Evolutionary conservation across 1,284 basidiomycete species (phyloP).

Genomic region (Ganoderma meredithae): DNA sequence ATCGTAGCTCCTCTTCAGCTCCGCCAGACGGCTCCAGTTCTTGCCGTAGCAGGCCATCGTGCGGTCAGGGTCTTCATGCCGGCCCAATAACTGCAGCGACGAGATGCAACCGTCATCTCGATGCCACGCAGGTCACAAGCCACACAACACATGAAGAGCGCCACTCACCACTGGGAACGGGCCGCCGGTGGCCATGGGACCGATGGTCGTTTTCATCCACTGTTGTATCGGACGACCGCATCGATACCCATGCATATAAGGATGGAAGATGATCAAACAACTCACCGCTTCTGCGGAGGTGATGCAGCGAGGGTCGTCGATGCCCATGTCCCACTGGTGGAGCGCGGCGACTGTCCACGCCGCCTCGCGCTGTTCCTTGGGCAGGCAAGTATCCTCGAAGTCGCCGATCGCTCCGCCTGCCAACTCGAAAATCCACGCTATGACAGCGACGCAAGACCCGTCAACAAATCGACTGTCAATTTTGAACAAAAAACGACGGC

Average conservation of each 20-base stretch:
- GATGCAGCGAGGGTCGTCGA: conserved; percentile 82
- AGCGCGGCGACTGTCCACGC: conserved; percentile 88
- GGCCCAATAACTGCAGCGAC: conserved; percentile 73
- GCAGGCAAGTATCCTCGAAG: conserved; percentile 76
- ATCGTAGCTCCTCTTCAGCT: conserved; percentile 79
- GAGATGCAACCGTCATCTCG: not conserved
- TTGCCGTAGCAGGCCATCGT: conserved; percentile 74
- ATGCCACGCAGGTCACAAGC: not conserved
- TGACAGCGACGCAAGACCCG: too few relatives aligned
- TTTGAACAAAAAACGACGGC: not conserved
- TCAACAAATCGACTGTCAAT: too few relatives aligned
- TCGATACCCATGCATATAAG: too few relatives aligned
- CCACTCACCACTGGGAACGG: conserved; percentile 82
- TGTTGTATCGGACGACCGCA: conserved; percentile 45
- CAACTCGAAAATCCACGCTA: conserved; percentile 91
- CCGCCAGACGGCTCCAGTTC: conserved; percentile 74
- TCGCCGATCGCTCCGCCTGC: conserved; percentile 85
- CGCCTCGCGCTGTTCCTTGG: conserved; percentile 78
- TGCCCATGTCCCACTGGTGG: conserved; percentile 90
- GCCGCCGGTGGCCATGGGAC: conserved; percentile 75
- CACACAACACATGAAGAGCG: not conserved
- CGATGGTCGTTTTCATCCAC: conserved; percentile 81
- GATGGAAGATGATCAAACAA: conserved; percentile 9
- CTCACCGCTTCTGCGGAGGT: conserved; percentile 80
- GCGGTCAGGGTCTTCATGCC: conserved; percentile 68